These are phyloP conservation scores for Fagus sylvatica DNA, from an alignment of 306 rosid genomes.

Conservation along the genomic window DNA sequence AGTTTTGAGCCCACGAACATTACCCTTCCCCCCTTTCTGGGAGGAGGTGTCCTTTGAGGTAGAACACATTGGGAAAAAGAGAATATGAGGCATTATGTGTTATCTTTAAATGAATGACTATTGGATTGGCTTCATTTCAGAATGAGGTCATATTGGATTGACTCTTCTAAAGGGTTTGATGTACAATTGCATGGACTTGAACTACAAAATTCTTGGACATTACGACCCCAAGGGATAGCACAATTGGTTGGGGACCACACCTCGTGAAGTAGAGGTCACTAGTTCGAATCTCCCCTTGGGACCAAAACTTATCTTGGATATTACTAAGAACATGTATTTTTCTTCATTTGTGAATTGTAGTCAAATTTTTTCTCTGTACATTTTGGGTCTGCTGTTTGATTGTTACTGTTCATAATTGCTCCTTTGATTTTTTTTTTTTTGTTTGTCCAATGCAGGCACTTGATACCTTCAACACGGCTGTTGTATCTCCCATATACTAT, in stretches of 20 bases:
- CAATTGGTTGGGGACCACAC: too few relatives aligned
- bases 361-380: neutral
- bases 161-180: neutral
- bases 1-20: too few relatives aligned
- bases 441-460: conserved; percentile 69
- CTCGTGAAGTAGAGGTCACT: too few relatives aligned
- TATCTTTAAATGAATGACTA: neutral
- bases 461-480: conserved; percentile 99
- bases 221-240: too few relatives aligned
- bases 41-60: too few relatives aligned
- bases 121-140: neutral
- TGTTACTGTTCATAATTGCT: conserved; percentile 8
- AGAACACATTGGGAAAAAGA: too few relatives aligned
- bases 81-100: neutral
- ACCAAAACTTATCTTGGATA: too few relatives aligned
- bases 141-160: neutral
- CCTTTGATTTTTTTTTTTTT: conserved; percentile 21
- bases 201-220: neutral
- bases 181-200: conserved; percentile 2
- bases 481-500: conserved; percentile 97
- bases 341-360: neutral
- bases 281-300: too few relatives aligned
- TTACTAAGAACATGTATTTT: neutral
- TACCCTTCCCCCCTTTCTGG: too few relatives aligned
- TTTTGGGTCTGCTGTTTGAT: neutral